Percentiles rank a stretch among this genome's conserved stretches.
phyloP scores from a whole-genome alignment of 1,139 yeast species.

The Pichia sp. region DNA sequence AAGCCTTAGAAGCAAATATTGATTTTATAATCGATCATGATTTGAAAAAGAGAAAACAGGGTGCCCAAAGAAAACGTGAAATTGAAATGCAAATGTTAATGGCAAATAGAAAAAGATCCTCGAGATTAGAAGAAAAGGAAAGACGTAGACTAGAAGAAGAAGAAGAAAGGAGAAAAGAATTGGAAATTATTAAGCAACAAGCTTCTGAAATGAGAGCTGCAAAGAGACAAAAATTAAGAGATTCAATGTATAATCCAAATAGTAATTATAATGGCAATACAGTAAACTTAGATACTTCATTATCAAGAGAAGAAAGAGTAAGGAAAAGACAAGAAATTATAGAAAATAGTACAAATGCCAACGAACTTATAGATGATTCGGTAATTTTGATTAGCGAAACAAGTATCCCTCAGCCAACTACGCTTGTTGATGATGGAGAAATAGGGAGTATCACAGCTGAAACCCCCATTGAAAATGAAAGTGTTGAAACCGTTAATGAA shows the following conservation, averaged over 20 bases:
- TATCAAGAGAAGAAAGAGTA: slow-evolving; percentile 38
- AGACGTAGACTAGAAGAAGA: slow-evolving; percentile 40
- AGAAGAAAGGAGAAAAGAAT: slow-evolving; percentile 36
- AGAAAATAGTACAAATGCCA: not conserved
- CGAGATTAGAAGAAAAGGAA: slow-evolving; percentile 50
- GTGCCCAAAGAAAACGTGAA: slow-evolving; percentile 43
- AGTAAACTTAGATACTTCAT: slow-evolving; percentile 16
- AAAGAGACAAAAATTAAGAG: slow-evolving; percentile 35
- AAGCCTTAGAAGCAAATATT: slow-evolving; percentile 20
- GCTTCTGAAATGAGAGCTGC: slow-evolving; percentile 32
- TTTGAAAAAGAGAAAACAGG: slow-evolving; percentile 39
- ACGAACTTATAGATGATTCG: not conserved
- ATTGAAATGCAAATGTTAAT: slow-evolving; percentile 45
- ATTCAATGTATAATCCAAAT: slow-evolving; percentile 24
- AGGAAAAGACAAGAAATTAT: slow-evolving; percentile 28
- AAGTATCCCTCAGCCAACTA: not conserved
- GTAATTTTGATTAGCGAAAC: not conserved
- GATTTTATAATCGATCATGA: slow-evolving; percentile 30
- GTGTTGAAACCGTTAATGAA: not conserved
- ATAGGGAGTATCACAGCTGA: too few relatives aligned
- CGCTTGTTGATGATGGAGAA: not conserved
- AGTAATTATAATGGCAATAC: slow-evolving; percentile 14
- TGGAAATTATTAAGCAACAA: slow-evolving; percentile 32
- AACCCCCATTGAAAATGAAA: not conserved
- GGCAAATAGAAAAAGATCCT: slow-evolving; percentile 48